Percentiles rank a stretch among this genome's conserved stretches.
phyloP scores from a whole-genome alignment of 2,329 filamentous ascomycete genomes.

The Xylaria sp. region DNA sequence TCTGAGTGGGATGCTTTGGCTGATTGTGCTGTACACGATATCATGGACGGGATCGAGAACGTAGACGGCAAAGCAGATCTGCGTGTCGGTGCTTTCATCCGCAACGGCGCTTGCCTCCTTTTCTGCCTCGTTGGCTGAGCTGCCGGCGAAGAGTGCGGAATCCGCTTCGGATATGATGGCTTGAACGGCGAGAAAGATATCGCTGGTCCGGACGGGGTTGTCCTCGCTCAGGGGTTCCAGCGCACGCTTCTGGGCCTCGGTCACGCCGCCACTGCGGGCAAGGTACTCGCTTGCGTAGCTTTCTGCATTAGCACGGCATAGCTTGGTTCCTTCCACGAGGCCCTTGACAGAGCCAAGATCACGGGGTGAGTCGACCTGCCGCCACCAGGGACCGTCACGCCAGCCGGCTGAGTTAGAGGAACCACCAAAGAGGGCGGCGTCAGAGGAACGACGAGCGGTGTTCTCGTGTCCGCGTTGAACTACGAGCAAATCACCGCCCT shows the following conservation, averaged over 20 bases:
- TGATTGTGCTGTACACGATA: slow-evolving; percentile 85
- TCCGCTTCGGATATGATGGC: slow-evolving; percentile 76
- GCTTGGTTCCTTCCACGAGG: slow-evolving; percentile 86
- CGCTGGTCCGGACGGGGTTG: slow-evolving; percentile 90
- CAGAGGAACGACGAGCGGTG: slow-evolving; percentile 71
- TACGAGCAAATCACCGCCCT: slow-evolving; percentile 93
- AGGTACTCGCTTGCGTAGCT: slow-evolving; percentile 89
- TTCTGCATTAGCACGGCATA: slow-evolving; percentile 89
- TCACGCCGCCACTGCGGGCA: slow-evolving; percentile 77
- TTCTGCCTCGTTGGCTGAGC: slow-evolving; percentile 63
- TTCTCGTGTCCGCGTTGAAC: slow-evolving; percentile 93
- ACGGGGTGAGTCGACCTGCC: slow-evolving; percentile 73
- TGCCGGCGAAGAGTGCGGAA: slow-evolving; percentile 73
- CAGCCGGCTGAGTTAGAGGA: slow-evolving; percentile 67
- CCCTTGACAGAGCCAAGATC: slow-evolving; percentile 84
- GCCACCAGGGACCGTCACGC: slow-evolving; percentile 98
- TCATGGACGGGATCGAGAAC: slow-evolving; percentile 90
- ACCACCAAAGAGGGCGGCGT: slow-evolving; percentile 63
- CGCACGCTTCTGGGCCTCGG: slow-evolving; percentile 81
- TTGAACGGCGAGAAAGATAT: slow-evolving; percentile 96
- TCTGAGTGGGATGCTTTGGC: slow-evolving; percentile 82
- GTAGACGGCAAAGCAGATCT: slow-evolving; percentile 79
- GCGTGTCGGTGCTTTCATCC: slow-evolving; percentile 65
- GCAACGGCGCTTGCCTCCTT: slow-evolving; percentile 64
- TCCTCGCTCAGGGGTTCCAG: slow-evolving; percentile 81